Percentiles rank a stretch among this genome's conserved stretches.
Conservation (phyloP, 768 basidiomycete genomes). For the Mycena metata region DNA sequence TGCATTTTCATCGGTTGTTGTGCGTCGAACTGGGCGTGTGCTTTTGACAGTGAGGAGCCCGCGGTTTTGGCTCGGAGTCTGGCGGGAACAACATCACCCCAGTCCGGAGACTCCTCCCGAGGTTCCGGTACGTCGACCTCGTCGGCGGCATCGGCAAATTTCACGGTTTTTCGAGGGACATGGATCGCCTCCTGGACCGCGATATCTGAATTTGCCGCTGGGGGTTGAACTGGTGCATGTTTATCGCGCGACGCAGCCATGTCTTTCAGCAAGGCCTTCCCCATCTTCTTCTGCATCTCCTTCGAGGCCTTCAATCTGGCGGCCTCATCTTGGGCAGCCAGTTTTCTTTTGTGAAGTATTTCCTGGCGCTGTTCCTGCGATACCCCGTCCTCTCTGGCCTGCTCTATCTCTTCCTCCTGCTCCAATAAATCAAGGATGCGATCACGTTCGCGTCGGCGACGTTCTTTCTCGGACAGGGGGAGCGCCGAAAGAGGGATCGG, state of each 20-base stretch:
- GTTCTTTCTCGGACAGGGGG: conserved; percentile 60
- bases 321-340: conserved; percentile 58
- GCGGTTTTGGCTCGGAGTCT: conserved; percentile 57
- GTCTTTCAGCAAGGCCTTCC: conserved; percentile 70
- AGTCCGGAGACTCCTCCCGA: conserved; percentile 48
- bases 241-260: conserved; percentile 56
- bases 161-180: conserved; percentile 68
- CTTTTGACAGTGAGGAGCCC: conserved; percentile 53
- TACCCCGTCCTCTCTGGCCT: conserved; percentile 54
- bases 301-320: conserved; percentile 56
- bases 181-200: conserved; percentile 51
- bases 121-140: conserved; percentile 35
- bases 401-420: conserved; percentile 71
- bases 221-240: conserved; percentile 49
- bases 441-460: conserved; percentile 69
- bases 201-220: conserved; percentile 1
- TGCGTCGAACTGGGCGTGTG: conserved; percentile 49
- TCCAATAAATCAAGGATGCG: conserved; percentile 78
- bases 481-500: conserved; percentile 63
- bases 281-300: conserved; percentile 85
- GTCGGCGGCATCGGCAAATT: conserved; percentile 57
- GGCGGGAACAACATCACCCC: conserved; percentile 70
- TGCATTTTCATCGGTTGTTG: conserved; percentile 73
- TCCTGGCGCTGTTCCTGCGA: conserved; percentile 60
- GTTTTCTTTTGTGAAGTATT: conserved; percentile 63